phyloP scores from a whole-genome alignment of 169 alveolate genomes.

The Plasmodium falciparum region DNA sequence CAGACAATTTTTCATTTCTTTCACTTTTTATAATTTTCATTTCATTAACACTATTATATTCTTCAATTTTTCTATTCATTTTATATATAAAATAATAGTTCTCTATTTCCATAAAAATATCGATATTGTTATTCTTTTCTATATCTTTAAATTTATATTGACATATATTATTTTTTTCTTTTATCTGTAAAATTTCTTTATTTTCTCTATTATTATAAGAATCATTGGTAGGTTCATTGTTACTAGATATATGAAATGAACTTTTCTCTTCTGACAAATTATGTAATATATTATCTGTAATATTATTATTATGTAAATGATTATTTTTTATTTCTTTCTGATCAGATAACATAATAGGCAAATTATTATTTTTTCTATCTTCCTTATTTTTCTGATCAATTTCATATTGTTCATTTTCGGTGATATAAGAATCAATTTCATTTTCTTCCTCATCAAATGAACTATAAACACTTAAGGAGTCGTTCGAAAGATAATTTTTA shows the following conservation, averaged over 20 bases:
- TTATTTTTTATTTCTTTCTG: neutral
- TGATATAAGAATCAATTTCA: no score
- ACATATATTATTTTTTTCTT: neutral
- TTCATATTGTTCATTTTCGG: no score
- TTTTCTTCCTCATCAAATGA: no score
- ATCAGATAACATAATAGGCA: no score
- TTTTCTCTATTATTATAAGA: neutral
- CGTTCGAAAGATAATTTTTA: no score
- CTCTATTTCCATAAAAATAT: constrained; percentile 34
- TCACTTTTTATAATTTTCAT: constrained; percentile 40
- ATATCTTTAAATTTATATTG: neutral
- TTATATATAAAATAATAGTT: constrained; percentile 62
- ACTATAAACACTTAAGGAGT: no score
- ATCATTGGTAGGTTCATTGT: neutral
- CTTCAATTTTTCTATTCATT: constrained; percentile 68
- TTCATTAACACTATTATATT: constrained; percentile 39
- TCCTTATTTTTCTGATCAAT: no score
- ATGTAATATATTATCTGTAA: no score
- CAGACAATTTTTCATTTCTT: constrained; percentile 16
- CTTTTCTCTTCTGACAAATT: neutral
- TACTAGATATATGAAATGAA: neutral
- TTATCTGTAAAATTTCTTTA: neutral
- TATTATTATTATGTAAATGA: no score
- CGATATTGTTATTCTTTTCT: neutral
- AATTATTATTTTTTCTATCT: no score